Percentiles rank a stretch among this genome's conserved stretches.
These are phyloP conservation scores for Wickerhamomyces ciferrii DNA, from an alignment of 805 yeast species.

Conservation along the genomic window DNA sequence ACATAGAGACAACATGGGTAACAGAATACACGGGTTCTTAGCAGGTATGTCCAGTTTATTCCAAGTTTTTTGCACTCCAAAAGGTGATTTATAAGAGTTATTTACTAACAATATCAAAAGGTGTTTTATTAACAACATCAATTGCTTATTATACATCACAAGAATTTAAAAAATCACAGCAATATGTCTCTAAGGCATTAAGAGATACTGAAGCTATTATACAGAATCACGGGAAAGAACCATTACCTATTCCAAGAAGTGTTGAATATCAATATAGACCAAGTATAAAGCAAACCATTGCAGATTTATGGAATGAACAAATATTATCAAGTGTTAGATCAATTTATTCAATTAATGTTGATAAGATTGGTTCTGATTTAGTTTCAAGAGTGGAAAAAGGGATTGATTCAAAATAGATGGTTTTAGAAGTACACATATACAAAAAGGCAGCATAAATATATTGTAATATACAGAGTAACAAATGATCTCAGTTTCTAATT, in stretches of 20 bases:
- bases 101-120: not conserved
- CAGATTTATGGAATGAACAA: conserved; percentile 79
- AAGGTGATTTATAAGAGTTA: no score
- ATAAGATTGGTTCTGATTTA: conserved; percentile 22
- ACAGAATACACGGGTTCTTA: conserved; percentile 50
- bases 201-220: conserved; percentile 43
- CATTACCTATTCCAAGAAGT: conserved; percentile 36
- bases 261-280: conserved; percentile 39
- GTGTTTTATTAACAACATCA: conserved; percentile 55
- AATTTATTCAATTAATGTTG: conserved; percentile 50
- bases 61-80: not conserved
- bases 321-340: conserved; percentile 59
- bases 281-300: conserved; percentile 54
- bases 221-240: conserved; percentile 43
- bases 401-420: no score
- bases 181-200: conserved; percentile 40
- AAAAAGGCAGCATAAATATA: no score
- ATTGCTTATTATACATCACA: conserved; percentile 56
- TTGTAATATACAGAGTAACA: not conserved
- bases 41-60: conserved; percentile 30
- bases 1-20: no score
- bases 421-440: no score
- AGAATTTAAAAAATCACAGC: conserved; percentile 45
- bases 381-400: conserved; percentile 1
- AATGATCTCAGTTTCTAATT: not conserved